Base-by-base conservation (phyloP, 2,329 filamentous ascomycete genomes). In the Botrytis sinoallii region DNA sequence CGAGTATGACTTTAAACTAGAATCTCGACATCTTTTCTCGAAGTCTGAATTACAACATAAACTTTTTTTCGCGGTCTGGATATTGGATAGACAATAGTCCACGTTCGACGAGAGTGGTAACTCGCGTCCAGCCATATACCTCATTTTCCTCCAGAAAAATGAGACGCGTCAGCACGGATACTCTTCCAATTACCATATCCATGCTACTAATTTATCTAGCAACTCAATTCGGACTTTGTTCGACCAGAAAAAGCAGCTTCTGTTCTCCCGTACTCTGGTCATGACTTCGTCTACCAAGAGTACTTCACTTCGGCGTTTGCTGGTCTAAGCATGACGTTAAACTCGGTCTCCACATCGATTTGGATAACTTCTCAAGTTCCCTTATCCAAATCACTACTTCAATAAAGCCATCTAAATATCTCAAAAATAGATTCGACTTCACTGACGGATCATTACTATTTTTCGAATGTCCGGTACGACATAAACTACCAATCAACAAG, bases 391-490 rank as follows among this genome's bases (percentile, higher is more conserved):
- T 18, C 64, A 18, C 20, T 52, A 66, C 44, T 38, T 52, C 64
- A 4, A 29, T n/a, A 22, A 1, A 52, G 44, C 64, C 14, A 14
- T 46, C 64, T 52, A 52, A 38, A 38, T 38, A 38, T 22, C 32
- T 35, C 32, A 25, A 66, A 35, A 38, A 16, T 22, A 8, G n/a
- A 18, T 44, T n/a, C 22, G 22, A 6, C 2, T 9, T 25, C 3
- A 25, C 5, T 0, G 10, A 20, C 5, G 6, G 7, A 16, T 32
- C 20, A 38, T n/a, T 9, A 9, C 1, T 0, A 16, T 38, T 35
- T 20, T 52, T 46, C 12, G 35, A 10, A 25, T 14, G 9, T 35
- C 42, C 10, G 63, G 29, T 44, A 48, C 0, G 10, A 65, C 63
- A 46, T 22, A 35, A 65, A 22, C 8, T 65, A 42, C n/a, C 40